Base-by-base conservation (phyloP, 164 flowering plant genomes). In the Akebia trifoliata region DNA sequence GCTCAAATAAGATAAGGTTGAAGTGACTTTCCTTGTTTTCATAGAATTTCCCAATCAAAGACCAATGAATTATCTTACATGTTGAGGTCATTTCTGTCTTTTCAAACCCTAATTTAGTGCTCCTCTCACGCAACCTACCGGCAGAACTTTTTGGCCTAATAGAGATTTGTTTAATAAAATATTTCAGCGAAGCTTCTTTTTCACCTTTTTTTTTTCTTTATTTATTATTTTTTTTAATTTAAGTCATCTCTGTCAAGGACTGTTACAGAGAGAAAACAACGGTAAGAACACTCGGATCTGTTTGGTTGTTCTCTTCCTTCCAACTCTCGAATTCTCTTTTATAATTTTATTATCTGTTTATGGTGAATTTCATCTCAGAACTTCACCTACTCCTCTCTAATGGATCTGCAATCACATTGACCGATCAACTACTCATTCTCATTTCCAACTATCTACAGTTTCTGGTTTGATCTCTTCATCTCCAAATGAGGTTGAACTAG, bases 171-270 rank as follows among this genome's bases (percentile, higher is more conserved):
- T n/a, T 39, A 12, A 37, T 40, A 34, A 57, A 58, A 34, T 46
- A 50, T 55, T n/a, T 4, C 20, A 60, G 35, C 2, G 75, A 73
- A 76, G 72, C 72, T 73, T 76, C 75, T 50, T 46, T 47, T 46
- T 21, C 43, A 68, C 29, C 31, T 28, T 65, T 59, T 49, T 45
- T 25, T 66, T 42, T 50, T 38, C 39, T 18, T 35, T 17, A 20
- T 5, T 42, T 20, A 29, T 43, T 5, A n/a, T 14, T 21, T 15
- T 26, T 62, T 53, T 30, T 28, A 18, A 51, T 0, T 35, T 15
- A 42, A 39, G 17, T 21, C 46, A 11, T n/a, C 47, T 44, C 45
- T 29, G 29, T 47, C 52, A 58, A 29, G 17, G 36, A 22, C 63
- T 51, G 63, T 52, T 37, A 36, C 59, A 38, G 52, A 40, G 30